These are phyloP conservation scores for Ceratobasidium sp. DNA, from an alignment of 1,284 basidiomycete species.

Conservation along the genomic window DNA sequence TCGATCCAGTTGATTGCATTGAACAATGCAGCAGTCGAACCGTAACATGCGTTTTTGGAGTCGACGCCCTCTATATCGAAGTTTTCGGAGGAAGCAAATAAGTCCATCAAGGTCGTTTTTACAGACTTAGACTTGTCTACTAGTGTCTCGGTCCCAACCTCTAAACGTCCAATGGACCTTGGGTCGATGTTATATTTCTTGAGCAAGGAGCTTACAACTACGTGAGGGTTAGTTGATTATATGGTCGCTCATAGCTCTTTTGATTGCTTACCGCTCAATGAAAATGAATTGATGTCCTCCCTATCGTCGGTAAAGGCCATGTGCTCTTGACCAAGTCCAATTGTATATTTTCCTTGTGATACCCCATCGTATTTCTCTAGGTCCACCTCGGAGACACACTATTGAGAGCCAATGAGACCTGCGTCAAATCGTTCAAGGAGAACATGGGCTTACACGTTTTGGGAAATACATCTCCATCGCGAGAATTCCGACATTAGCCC, in stretches of 20 bases:
- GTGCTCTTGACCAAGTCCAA: constrained; percentile 96
- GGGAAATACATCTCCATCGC: constrained; percentile 96
- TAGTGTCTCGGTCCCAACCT: constrained; percentile 98
- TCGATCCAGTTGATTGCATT: constrained; percentile 93
- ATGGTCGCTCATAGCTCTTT: too few relatives aligned
- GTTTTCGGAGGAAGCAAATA: constrained; percentile 94
- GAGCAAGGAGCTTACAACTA: constrained; percentile 88
- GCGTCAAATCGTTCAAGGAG: background rate
- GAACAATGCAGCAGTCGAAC: constrained; percentile 88
- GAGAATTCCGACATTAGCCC: constrained; percentile 92
- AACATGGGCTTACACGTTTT: constrained; percentile 73
- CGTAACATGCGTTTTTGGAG: constrained; percentile 99
- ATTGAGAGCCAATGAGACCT: constrained; percentile 43
- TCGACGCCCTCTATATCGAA: constrained; percentile 98
- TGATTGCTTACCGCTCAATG: constrained; percentile 81
- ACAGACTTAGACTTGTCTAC: constrained; percentile 99
- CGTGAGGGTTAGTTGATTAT: background rate
- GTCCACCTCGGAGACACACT: constrained; percentile 95
- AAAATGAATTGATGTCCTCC: constrained; percentile 99
- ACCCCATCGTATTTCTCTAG: constrained; percentile 97
- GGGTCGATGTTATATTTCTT: constrained; percentile 98
- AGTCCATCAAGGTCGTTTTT: constrained; percentile 98
- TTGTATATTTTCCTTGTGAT: constrained; percentile 97
- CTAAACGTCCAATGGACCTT: constrained; percentile 94
- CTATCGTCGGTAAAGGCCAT: constrained; percentile 98